phyloP scores from a whole-genome alignment of 495 filamentous ascomycete species.

The Aspergillus sclerotiicarbonarius region DNA sequence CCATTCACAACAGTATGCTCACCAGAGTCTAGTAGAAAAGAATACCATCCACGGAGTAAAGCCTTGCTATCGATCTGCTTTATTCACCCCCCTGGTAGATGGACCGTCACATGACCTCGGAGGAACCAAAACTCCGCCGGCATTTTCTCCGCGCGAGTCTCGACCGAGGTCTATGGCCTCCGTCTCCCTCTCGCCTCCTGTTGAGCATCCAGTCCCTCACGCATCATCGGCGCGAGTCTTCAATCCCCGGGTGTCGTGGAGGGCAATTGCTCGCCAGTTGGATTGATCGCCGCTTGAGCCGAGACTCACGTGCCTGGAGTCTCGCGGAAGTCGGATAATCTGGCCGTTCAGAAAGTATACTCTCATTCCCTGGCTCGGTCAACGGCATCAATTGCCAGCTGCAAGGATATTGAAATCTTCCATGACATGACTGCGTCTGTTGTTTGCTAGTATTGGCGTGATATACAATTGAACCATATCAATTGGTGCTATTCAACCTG shows the following conservation, averaged over 20 bases:
- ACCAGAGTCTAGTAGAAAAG: too few species aligned
- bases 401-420: background rate
- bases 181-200: background rate
- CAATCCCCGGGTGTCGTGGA: background rate
- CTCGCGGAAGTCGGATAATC: conserved; percentile 7
- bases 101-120: conserved; percentile 2
- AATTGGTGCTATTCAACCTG: background rate
- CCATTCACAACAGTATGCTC: too few species aligned
- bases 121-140: background rate
- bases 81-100: background rate
- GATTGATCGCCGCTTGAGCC: background rate
- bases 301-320: conserved; percentile 3
- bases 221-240: background rate
- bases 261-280: background rate
- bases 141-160: conserved; percentile 1
- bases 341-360: conserved; percentile 5
- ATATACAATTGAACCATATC: background rate
- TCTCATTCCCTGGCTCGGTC: background rate
- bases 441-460: background rate
- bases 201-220: background rate
- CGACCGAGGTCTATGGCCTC: background rate
- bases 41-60: too few species aligned
- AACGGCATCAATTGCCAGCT: background rate
- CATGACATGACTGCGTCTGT: background rate
- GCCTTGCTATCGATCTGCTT: background rate